Conservation (phyloP, 2,329 filamentous ascomycete species). For the Sporothrix brunneoviolacea region DNA sequence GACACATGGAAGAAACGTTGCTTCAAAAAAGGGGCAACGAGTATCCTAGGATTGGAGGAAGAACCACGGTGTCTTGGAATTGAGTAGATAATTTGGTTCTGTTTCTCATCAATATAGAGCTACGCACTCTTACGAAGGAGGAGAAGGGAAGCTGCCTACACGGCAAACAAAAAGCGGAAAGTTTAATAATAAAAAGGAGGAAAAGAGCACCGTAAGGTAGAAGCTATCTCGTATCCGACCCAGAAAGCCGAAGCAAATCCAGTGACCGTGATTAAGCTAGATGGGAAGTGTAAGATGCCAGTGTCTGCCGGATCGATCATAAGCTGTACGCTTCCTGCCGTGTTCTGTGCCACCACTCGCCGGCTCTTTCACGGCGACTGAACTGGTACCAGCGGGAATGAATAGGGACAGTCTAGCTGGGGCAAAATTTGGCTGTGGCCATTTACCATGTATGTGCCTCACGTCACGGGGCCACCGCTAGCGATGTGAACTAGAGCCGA, state of each 20-base stretch:
- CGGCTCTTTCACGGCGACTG: constrained; percentile 4
- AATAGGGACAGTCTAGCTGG: too few species aligned
- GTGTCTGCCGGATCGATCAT: constrained; percentile 11
- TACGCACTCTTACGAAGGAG: too few species aligned
- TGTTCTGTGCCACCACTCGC: constrained; percentile 8
- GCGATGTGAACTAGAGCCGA: too few species aligned
- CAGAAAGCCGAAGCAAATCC: neutral
- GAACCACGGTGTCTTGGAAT: too few species aligned
- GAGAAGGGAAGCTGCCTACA: too few species aligned
- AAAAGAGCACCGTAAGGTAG: neutral
- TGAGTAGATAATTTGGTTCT: too few species aligned
- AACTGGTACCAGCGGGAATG: neutral
- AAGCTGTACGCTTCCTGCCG: constrained; percentile 7
- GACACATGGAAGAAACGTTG: constrained; percentile 9
- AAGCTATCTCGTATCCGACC: too few species aligned
- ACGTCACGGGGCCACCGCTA: too few species aligned
- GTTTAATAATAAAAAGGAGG: neutral
- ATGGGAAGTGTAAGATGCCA: constrained; percentile 4
- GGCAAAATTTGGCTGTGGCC: too few species aligned
- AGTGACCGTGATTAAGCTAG: neutral
- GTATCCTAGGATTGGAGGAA: too few species aligned
- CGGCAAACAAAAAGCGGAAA: neutral
- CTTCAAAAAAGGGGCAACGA: too few species aligned
- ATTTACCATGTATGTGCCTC: neutral
- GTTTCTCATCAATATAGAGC: too few species aligned